Evolutionary conservation across 768 basidiomycete genomes (phyloP).

Genomic region (Boletus bicolor): DNA sequence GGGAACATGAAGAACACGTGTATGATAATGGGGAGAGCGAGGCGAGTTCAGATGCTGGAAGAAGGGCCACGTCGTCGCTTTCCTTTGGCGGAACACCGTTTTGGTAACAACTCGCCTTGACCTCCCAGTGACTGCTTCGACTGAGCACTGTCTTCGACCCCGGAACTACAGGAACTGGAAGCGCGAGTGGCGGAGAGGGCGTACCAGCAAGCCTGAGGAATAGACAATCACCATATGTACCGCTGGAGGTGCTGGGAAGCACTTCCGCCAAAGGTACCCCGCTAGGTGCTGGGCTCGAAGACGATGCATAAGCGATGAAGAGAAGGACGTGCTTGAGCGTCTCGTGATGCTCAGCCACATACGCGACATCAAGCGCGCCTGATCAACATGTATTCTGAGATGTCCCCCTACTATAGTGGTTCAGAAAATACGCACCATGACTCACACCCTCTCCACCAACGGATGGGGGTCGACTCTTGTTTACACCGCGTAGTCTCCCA

Average conservation of each 20-base stretch:
- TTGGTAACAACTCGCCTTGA: conserved; percentile 53
- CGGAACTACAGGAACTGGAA: conserved; percentile 53
- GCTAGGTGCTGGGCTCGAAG: conserved; percentile 32
- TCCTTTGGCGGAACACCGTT: conserved; percentile 16
- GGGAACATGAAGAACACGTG: conserved; percentile 75
- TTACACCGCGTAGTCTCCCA: conserved; percentile 20
- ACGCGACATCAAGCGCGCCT: conserved; percentile 43
- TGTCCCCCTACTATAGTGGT: neutral
- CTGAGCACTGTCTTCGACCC: conserved; percentile 60
- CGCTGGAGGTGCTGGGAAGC: conserved; percentile 42
- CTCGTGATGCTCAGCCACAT: conserved; percentile 80
- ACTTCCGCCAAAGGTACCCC: conserved; percentile 61
- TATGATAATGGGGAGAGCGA: conserved; percentile 58
- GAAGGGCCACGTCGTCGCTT: conserved; percentile 41
- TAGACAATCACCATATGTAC: conserved; percentile 49
- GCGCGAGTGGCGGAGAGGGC: conserved; percentile 53
- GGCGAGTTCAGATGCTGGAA: conserved; percentile 68
- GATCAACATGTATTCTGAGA: neutral
- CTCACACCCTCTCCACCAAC: conserved; percentile 7
- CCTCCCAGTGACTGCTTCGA: conserved; percentile 62
- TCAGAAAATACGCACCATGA: conserved; percentile 15
- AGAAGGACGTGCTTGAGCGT: conserved; percentile 77
- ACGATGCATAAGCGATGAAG: conserved; percentile 47
- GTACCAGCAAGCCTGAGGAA: conserved; percentile 58
- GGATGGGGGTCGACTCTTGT: conserved; percentile 20